Percentiles rank a stretch among this genome's conserved stretches.
Evolutionary conservation across 1,284 basidiomycete genomes (phyloP).

Genomic region (Entoloma clypeatum): DNA sequence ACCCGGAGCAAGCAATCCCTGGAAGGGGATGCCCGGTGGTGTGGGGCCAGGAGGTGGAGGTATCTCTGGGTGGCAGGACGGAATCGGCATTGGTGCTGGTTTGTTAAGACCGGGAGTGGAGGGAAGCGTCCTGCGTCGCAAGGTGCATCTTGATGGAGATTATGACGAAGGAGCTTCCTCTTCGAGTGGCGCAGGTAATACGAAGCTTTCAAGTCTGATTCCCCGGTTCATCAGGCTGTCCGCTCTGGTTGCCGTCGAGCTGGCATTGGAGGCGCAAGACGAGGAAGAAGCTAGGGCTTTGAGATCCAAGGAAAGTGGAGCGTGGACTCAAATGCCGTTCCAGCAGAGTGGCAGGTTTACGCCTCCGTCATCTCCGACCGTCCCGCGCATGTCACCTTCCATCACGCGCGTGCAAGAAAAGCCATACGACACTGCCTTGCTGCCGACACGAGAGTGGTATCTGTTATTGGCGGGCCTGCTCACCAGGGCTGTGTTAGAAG

Average conservation of each 20-base stretch:
- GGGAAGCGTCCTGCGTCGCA: conserved; percentile 56
- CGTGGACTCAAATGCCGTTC: conserved; percentile 17
- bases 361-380: conserved; percentile 14
- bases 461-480: conserved; percentile 69
- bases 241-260: conserved; percentile 69
- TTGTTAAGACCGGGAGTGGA: conserved; percentile 48
- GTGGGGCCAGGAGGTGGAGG: conserved; percentile 43
- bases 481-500: conserved; percentile 76
- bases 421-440: conserved; percentile 47
- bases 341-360: conserved; percentile 1
- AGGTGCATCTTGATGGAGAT: conserved; percentile 29
- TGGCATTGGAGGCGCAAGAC: conserved; percentile 57
- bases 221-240: conserved; percentile 70
- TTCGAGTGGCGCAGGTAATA: conserved; percentile 46
- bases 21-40: conserved; percentile 32
- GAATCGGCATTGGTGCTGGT: conserved; percentile 66
- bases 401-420: conserved; percentile 25
- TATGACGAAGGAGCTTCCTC: conserved; percentile 16
- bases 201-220: conserved; percentile 64
- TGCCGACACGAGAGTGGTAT: conserved; percentile 77
- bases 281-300: conserved; percentile 32
- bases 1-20: conserved; percentile 17
- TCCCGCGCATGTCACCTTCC: conserved; percentile 14
- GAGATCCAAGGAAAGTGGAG: conserved; percentile 13
- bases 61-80: conserved; percentile 67